phyloP scores from a whole-genome alignment of 2,329 filamentous ascomycete genomes.

The Sphaceloma murrayae region DNA sequence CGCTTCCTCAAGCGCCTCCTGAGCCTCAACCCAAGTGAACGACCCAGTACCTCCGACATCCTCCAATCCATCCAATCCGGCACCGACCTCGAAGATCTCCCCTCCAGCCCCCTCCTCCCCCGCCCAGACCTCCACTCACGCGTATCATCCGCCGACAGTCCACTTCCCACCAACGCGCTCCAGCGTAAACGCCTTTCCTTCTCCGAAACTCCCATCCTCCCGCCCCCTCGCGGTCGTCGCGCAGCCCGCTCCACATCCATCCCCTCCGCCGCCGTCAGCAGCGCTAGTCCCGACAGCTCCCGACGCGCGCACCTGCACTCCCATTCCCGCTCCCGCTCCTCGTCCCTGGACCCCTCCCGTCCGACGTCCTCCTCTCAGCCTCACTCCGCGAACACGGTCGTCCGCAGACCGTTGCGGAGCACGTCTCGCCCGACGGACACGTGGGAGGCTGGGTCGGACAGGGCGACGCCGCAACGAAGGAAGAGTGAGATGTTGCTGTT shows the following conservation, averaged over 20 bases:
- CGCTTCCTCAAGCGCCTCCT: conserved; percentile 72
- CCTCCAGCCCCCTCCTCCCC: conserved; percentile 28
- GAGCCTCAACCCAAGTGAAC: conserved; percentile 62
- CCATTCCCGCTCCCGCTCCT: conserved; percentile 15
- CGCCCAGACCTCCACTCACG: conserved; percentile 28
- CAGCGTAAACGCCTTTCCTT: conserved; percentile 13
- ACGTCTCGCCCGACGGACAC: neutral
- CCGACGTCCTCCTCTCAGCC: neutral
- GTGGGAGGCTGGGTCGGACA: neutral
- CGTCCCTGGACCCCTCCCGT: conserved; percentile 17
- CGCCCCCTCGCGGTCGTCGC: conserved; percentile 21
- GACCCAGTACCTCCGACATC: conserved; percentile 81
- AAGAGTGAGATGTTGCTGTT: conserved; percentile 27
- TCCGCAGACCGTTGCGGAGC: neutral
- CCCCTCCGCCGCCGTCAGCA: conserved; percentile 17
- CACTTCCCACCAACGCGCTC: conserved; percentile 20
- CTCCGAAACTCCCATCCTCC: conserved; percentile 8
- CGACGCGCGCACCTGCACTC: neutral
- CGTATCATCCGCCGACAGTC: conserved; percentile 37
- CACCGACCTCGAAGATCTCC: conserved; percentile 37
- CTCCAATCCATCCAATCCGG: conserved; percentile 66
- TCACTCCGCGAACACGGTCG: neutral
- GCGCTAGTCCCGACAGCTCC: neutral
- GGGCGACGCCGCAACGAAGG: neutral
- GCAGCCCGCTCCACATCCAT: conserved; percentile 21